Evolutionary conservation across 2,329 filamentous ascomycete genomes (phyloP).

Genomic region (Conoideocrella luteorostrata): DNA sequence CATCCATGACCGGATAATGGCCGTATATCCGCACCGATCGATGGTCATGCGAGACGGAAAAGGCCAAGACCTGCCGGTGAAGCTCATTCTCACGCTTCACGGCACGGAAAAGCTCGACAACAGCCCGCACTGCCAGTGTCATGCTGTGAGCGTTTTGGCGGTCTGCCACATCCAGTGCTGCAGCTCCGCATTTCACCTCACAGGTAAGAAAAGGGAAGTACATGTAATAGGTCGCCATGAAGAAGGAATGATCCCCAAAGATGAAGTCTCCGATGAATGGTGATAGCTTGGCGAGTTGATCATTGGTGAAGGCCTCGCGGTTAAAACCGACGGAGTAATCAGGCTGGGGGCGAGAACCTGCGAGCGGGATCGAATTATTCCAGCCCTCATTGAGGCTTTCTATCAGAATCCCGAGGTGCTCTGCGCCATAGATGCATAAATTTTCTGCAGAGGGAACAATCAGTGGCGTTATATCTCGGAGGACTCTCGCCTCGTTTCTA

Average conservation of each 20-base stretch:
- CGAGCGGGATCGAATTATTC: slow-evolving; percentile 31
- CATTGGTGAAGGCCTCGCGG: slow-evolving; percentile 32
- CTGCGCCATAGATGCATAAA: slow-evolving; percentile 21
- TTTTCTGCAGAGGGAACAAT: slow-evolving; percentile 32
- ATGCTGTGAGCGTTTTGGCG: slow-evolving; percentile 35
- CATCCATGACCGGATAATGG: slow-evolving; percentile 34
- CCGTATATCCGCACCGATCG: slow-evolving; percentile 31
- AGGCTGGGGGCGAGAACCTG: slow-evolving; percentile 31
- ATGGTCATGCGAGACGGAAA: slow-evolving; percentile 31
- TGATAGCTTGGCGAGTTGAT: slow-evolving; percentile 33
- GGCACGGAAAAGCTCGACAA: slow-evolving; percentile 31
- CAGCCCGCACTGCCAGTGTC: slow-evolving; percentile 30
- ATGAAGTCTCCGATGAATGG: slow-evolving; percentile 28
- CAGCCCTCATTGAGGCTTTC: slow-evolving; percentile 37
- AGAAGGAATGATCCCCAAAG: slow-evolving; percentile 28
- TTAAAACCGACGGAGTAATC: slow-evolving; percentile 37
- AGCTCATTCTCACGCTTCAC: slow-evolving; percentile 30
- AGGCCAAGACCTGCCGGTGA: slow-evolving; percentile 34
- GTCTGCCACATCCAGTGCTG: slow-evolving; percentile 29
- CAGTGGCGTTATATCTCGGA: slow-evolving; percentile 29
- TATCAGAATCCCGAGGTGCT: slow-evolving; percentile 23
- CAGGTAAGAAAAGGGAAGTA: slow-evolving; percentile 43
- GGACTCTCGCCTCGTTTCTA: slow-evolving; percentile 26
- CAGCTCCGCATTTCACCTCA: slow-evolving; percentile 39
- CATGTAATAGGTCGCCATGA: slow-evolving; percentile 39